Evolutionary conservation across 2,329 filamentous ascomycete genomes (phyloP).

Genomic region (Microdochium bolleyi): DNA sequence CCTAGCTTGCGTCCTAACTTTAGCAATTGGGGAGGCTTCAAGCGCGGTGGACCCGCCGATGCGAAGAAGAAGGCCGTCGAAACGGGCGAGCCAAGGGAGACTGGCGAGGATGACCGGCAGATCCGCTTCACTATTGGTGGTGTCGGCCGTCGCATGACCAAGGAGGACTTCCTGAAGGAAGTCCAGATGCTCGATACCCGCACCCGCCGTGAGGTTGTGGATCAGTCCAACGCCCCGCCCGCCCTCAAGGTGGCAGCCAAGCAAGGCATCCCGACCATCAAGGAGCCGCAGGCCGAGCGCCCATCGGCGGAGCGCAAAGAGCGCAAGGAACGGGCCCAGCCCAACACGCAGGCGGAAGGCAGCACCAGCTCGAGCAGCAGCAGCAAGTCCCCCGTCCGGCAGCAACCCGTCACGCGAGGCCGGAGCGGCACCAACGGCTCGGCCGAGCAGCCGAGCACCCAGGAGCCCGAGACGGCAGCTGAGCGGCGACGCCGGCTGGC

Average conservation of each 20-base stretch:
- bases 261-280: background rate
- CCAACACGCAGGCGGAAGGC: background rate
- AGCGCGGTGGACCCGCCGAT: slow-evolving; percentile 18
- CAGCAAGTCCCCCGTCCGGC: background rate
- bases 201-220: slow-evolving; percentile 46
- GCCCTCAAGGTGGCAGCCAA: slow-evolving; percentile 42
- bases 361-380: background rate
- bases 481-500: slow-evolving; percentile 60
- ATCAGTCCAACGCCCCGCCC: slow-evolving; percentile 38
- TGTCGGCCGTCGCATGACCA: slow-evolving; percentile 68
- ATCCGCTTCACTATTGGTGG: slow-evolving; percentile 72
- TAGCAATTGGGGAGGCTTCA: slow-evolving; percentile 44
- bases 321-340: background rate
- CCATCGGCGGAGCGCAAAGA: background rate
- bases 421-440: background rate
- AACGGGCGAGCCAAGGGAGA: slow-evolving; percentile 25
- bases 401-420: background rate
- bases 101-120: slow-evolving; percentile 56
- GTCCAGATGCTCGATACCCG: slow-evolving; percentile 65
- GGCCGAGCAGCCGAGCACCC: slow-evolving; percentile 18
- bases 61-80: slow-evolving; percentile 29
- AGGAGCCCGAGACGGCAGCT: slow-evolving; percentile 57
- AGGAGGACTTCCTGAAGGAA: slow-evolving; percentile 70
- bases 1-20: slow-evolving; percentile 13
- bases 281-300: background rate